Base-by-base conservation (phyloP, 2,329 filamentous ascomycete genomes). In the Diplocarpon rosae region DNA sequence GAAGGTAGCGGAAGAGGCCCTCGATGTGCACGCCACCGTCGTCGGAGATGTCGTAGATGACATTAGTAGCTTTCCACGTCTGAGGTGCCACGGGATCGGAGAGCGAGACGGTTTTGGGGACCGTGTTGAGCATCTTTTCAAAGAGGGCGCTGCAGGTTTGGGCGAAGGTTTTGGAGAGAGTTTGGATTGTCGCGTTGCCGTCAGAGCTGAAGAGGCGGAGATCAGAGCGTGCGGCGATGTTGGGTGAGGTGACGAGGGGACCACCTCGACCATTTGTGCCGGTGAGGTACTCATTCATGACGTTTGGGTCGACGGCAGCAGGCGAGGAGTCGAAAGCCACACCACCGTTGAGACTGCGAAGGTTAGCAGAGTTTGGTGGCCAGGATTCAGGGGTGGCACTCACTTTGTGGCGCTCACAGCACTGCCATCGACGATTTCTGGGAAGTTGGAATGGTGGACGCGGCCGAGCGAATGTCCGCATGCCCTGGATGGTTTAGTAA, bases 121-220 rank as follows among this genome's bases (percentile, higher is more conserved):
- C 49, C 5, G 44, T 46, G 27, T 46, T 49, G 12, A 51, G 17
- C 43, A 48, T 24, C 20, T 24, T 45, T 34, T 48, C 42, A 34
- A 55, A 55, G 10, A 53, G 39, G 2, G 38, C 40, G 15, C 45
- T 43, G 32, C 51, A 55, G 1, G 42, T 48, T 14, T 48, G 29
- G 39, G 47, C 16, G 40, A 55, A 55, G n/a, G 49, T 34, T 32
- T 39, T 13, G 6, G 49, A 40, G 42, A 55, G 51, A 15, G 45
- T 41, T n/a, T 28, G 37, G 13, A 55, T 46, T 12, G 53, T 55
- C 2, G 38, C 46, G 40, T 55, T 53, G n/a, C 32, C 13, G 30
- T 55, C 53, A 7, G 49, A 52, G 34, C 28, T 37, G 37, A 48
- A 54, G 4, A 52, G 44, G 11, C 42, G 40, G 3, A 48, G 35